Evolutionary conservation across 441 rosid species (phyloP).

Genomic region (Euphorbia schlechtendalii): DNA sequence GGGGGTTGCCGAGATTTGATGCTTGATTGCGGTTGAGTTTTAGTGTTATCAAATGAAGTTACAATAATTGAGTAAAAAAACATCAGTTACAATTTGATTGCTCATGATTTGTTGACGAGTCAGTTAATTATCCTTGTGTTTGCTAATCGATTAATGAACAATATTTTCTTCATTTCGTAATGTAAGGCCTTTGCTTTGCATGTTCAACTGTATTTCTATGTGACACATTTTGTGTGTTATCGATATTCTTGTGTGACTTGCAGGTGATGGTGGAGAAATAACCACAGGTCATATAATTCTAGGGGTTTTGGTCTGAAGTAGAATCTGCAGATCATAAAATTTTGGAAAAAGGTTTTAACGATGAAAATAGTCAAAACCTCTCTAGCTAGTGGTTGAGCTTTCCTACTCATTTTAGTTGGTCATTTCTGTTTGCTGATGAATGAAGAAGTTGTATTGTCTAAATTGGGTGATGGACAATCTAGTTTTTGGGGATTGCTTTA

Average conservation of each 20-base stretch:
- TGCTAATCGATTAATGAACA: background rate
- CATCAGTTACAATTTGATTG: too few relatives aligned
- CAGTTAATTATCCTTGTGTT: background rate
- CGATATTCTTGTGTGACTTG: constrained; percentile 14
- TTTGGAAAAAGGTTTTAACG: constrained; percentile 58
- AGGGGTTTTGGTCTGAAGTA: constrained; percentile 73
- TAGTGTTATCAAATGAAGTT: background rate
- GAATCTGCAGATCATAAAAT: constrained; percentile 71
- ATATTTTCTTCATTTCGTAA: background rate
- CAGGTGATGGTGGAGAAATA: constrained; percentile 71
- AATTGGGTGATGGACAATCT: constrained; percentile 36
- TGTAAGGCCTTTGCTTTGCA: background rate
- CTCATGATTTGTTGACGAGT: background rate
- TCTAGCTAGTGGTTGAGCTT: background rate
- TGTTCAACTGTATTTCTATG: background rate
- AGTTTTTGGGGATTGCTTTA: background rate
- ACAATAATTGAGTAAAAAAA: too few relatives aligned
- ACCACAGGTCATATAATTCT: constrained; percentile 64
- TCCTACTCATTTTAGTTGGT: constrained; percentile 11
- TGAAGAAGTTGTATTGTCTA: constrained; percentile 38
- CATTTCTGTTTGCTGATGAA: constrained; percentile 43
- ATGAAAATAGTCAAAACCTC: constrained; percentile 71
- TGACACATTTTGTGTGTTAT: constrained; percentile 2
- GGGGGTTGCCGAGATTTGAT: background rate
- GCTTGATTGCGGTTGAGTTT: background rate